A percentile compares a stretch with the other conserved stretches of the same genome.
Evolutionary conservation across 768 basidiomycete species (phyloP).

Genomic region (Daedaleopsis sinensis): DNA sequence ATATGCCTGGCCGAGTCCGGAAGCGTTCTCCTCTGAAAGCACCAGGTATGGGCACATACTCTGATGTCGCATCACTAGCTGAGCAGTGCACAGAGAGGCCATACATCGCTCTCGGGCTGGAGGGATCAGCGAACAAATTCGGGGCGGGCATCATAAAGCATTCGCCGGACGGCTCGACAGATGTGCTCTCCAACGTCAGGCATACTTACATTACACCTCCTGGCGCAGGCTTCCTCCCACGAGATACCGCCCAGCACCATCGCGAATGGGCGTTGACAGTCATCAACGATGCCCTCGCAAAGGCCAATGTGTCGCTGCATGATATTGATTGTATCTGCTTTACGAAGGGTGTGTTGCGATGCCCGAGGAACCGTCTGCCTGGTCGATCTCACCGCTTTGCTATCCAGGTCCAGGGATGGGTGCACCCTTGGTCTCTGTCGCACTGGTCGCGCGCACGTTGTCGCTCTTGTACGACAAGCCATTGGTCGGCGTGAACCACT

Average conservation of each 20-base stretch:
- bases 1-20: slow-evolving; percentile 27
- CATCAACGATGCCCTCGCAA: slow-evolving; percentile 71
- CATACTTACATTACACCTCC: slow-evolving; percentile 99
- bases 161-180: slow-evolving; percentile 65
- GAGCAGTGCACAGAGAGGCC: slow-evolving; percentile 51
- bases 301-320: slow-evolving; percentile 69
- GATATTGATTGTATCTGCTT: slow-evolving; percentile 95
- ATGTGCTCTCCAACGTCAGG: slow-evolving; percentile 88
- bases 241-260: slow-evolving; percentile 95
- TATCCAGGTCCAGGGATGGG: slow-evolving; percentile 97
- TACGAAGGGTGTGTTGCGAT: slow-evolving; percentile 74
- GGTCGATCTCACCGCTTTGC: not conserved
- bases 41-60: slow-evolving; percentile 30
- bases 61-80: not conserved
- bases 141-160: slow-evolving; percentile 94
- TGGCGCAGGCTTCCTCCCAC: slow-evolving; percentile 95
- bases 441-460: slow-evolving; percentile 89
- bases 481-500: slow-evolving; percentile 97
- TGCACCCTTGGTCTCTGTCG: slow-evolving; percentile 93
- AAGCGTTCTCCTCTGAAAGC: slow-evolving; percentile 33
- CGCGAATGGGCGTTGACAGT: slow-evolving; percentile 89
- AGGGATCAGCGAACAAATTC: slow-evolving; percentile 98
- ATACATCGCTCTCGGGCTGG: slow-evolving; percentile 90
- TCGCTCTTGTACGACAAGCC: slow-evolving; percentile 89
- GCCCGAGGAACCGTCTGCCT: not conserved